Evolutionary conservation across 176 grass and related monocot genomes (phyloP), one percentile per base, ranked within the genome.

Genomic region (Aegilops speltoides): DNA sequence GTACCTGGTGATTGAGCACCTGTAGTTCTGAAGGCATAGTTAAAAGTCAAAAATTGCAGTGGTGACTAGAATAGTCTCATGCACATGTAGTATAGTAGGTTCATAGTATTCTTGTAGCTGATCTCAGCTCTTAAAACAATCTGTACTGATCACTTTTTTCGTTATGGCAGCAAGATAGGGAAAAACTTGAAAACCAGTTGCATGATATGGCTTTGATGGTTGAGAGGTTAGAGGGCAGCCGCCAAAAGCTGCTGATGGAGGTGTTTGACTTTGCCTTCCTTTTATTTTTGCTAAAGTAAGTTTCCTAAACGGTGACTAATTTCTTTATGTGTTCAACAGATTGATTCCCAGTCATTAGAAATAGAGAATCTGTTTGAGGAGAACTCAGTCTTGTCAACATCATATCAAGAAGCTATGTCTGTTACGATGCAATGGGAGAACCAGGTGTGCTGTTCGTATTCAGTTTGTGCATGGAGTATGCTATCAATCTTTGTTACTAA

Each of bases 121-220:
- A 19, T 17, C 78, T 63, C 34, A 50, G 40, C 6, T 26, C n/a
- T 71, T 77, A 19, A 48, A 54, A 1, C 29, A 84, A 84, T 62
- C 25, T 76, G 81, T 62, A 87, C 61, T 87, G 61, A 48, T 13
- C 17, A 0, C 10, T 45, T 32, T 60, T 81, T 75, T 86, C 36
- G 2, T 87, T 77, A 16, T 79, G 54, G 50, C 88, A 96, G 88
- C 79, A 94, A 88, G 93, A 98, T 82, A 94, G 90, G 86, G 96
- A 96, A 82, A 91, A 88, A 96, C 90, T 96, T 86, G 96, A 98
- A 87, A 94, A 89, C 45, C 91, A 93, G 79, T 77, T 96, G 91
- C 96, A 96, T 89, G 93, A 95, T 70, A 89, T 96, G 90, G 96
- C 93, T 86, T 86, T 96, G 83, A 98, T 96, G 96, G 87, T 96